Evolutionary conservation across 768 basidiomycete species (phyloP), one percentile per base, ranked within the genome.

Genomic region (Rhodosporidiobolus sp.): DNA sequence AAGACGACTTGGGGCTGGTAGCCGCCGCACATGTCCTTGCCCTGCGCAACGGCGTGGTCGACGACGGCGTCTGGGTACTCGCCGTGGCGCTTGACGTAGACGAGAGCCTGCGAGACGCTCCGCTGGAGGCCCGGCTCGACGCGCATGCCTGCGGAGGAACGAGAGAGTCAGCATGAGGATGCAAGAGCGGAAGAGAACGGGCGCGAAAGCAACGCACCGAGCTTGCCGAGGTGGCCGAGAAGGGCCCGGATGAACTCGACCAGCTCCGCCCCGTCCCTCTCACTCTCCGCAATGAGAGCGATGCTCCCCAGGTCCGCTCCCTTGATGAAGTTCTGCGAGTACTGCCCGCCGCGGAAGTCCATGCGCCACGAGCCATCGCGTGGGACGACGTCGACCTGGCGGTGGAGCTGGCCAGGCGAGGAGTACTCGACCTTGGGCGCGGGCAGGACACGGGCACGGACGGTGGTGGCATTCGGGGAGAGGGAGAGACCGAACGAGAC

Each of bases 321-420:
- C 22, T 32, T n/a, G 49, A 67, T 19, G 50, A 72, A 53, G 11
- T 28, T 24, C 48, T 72, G 54, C 0, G 20, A 26, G 46, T 46
- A 49, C 22, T 26, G 4, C 4, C 19, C 34, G 8, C 60, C 28
- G 30, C 19, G 0, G 14, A 38, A 49, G 8, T 11, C 20, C 54
- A 67, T 66, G 52, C 35, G 38, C 70, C 70, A 72, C n/a, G n/a
- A n/a, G n/a, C n/a, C n/a, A 2, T 22, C 50, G 4, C 65, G 59
- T 54, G 5, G 30, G 6, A 50, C 4, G 10, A 3, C 8, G 8
- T 43, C 38, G 38, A 43, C 14, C 38, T 43, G 38, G 38, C 14
- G n/a, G n/a, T 43, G 8, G 38, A 43, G 38, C 38, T 14, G 38
- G 7, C 14, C 6, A 6, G 35, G 22, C 48, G 20, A 3, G 35